Evolutionary conservation across 208 protist species (phyloP).

Genomic region (Trypanosoma theileri): DNA sequence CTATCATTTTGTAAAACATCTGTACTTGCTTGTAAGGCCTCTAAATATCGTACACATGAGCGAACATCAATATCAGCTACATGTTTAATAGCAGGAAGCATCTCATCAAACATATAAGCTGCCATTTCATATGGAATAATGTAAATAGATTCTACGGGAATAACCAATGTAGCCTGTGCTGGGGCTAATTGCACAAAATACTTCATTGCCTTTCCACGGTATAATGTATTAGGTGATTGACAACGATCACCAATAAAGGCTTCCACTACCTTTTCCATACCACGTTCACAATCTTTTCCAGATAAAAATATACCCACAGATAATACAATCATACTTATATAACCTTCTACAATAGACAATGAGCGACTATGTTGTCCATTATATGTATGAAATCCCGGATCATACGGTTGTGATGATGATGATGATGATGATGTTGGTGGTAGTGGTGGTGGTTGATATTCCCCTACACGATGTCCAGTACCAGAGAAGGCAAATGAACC

Average conservation of each 20-base stretch:
- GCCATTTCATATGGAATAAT: slow-evolving; percentile 80
- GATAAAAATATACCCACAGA: slow-evolving; percentile 61
- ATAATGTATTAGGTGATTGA: slow-evolving; percentile 22
- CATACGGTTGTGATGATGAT: slow-evolving; percentile 13
- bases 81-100: slow-evolving; percentile 67
- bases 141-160: slow-evolving; percentile 63
- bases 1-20: slow-evolving; percentile 22
- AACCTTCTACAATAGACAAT: slow-evolving; percentile 57
- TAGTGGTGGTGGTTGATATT: too few relatives aligned
- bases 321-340: slow-evolving; percentile 67
- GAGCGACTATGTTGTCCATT: slow-evolving; percentile 28
- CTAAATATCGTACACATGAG: slow-evolving; percentile 62
- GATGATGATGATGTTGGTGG: background rate
- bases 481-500: slow-evolving; percentile 22
- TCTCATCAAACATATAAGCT: slow-evolving; percentile 84
- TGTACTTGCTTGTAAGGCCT: slow-evolving; percentile 40
- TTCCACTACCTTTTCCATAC: slow-evolving; percentile 72
- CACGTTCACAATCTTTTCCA: slow-evolving; percentile 60
- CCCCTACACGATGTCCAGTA: background rate
- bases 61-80: slow-evolving; percentile 70
- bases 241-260: slow-evolving; percentile 66
- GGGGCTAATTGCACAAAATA: slow-evolving; percentile 80
- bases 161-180: slow-evolving; percentile 39
- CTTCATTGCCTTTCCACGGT: slow-evolving; percentile 73
- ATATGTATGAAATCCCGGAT: slow-evolving; percentile 4